These are phyloP conservation scores for Lanmaoa rubissima DNA, from an alignment of 768 basidiomycete species.

Conservation along the genomic window DNA sequence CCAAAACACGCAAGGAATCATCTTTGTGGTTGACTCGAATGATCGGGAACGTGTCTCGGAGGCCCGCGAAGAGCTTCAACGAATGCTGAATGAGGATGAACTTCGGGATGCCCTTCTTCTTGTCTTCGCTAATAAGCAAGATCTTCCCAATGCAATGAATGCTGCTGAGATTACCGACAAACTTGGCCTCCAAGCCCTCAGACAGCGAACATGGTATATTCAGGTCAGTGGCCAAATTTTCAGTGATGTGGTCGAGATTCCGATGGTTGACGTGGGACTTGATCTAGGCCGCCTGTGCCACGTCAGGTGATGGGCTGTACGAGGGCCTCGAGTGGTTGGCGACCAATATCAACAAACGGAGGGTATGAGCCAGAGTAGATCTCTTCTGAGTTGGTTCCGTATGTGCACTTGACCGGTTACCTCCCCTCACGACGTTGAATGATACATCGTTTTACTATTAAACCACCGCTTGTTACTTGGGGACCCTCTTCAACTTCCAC, in stretches of 20 bases:
- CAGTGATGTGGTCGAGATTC: not conserved
- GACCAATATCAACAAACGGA: slow-evolving; percentile 79
- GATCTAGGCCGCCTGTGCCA: slow-evolving; percentile 90
- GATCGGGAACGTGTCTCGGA: slow-evolving; percentile 99
- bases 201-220: slow-evolving; percentile 98
- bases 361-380: slow-evolving; percentile 49
- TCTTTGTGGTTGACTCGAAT: slow-evolving; percentile 99
- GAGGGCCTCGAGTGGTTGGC: slow-evolving; percentile 98
- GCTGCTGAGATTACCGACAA: slow-evolving; percentile 99
- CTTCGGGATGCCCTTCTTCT: slow-evolving; percentile 97
- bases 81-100: slow-evolving; percentile 99
- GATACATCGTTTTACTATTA: slow-evolving; percentile 45
- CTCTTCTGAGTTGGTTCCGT: slow-evolving; percentile 40
- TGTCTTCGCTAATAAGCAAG: slow-evolving; percentile 99
- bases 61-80: slow-evolving; percentile 97
- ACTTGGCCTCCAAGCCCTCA: slow-evolving; percentile 95
- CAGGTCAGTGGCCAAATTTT: slow-evolving; percentile 53
- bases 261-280: slow-evolving; percentile 17
- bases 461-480: slow-evolving; percentile 33
- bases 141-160: slow-evolving; percentile 99
- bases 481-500: slow-evolving; percentile 25
- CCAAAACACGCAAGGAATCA: slow-evolving; percentile 99
- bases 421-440: slow-evolving; percentile 59
- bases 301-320: slow-evolving; percentile 97
- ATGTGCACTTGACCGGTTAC: slow-evolving; percentile 51